phyloP scores from a whole-genome alignment of 2,329 filamentous ascomycete species.

The Drechslerella coelobrocha region DNA sequence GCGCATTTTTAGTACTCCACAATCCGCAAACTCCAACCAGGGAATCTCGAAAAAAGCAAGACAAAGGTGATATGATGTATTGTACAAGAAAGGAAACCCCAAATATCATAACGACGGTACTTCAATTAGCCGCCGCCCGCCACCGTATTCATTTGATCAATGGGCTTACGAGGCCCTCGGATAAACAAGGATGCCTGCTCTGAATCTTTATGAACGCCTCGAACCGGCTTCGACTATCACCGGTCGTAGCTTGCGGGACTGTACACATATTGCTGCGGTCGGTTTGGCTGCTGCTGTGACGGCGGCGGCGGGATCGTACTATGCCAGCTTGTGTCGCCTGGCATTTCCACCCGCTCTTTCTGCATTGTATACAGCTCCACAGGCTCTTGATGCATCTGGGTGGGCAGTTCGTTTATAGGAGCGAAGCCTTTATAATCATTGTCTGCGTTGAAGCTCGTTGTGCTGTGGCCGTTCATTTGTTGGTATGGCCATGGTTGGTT shows the following conservation, averaged over 20 bases:
- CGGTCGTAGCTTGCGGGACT: slow-evolving; percentile 20
- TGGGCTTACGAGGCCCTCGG: no score
- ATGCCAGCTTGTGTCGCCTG: slow-evolving; percentile 25
- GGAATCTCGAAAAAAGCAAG: no score
- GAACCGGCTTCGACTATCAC: not conserved
- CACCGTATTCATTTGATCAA: no score
- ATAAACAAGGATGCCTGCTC: no score
- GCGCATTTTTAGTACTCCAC: no score
- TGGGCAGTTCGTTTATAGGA: slow-evolving; percentile 34
- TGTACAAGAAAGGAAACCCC: no score
- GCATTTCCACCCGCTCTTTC: slow-evolving; percentile 17
- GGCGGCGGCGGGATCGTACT: slow-evolving; percentile 5
- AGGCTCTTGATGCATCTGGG: slow-evolving; percentile 35
- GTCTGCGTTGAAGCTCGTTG: slow-evolving; percentile 22
- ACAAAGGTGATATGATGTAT: no score
- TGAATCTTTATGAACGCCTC: no score
- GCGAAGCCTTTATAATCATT: slow-evolving; percentile 34
- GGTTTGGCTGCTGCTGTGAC: slow-evolving; percentile 16
- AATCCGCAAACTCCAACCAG: no score
- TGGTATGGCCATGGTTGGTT: slow-evolving; percentile 39
- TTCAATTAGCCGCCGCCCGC: no score
- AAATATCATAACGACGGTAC: no score
- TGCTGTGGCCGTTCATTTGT: slow-evolving; percentile 35
- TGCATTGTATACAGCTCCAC: slow-evolving; percentile 32
- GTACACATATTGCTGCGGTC: slow-evolving; percentile 23